Evolutionary conservation across 352 stramenopile genomes (phyloP).

Genomic region (Globisporangium orthogonon): DNA sequence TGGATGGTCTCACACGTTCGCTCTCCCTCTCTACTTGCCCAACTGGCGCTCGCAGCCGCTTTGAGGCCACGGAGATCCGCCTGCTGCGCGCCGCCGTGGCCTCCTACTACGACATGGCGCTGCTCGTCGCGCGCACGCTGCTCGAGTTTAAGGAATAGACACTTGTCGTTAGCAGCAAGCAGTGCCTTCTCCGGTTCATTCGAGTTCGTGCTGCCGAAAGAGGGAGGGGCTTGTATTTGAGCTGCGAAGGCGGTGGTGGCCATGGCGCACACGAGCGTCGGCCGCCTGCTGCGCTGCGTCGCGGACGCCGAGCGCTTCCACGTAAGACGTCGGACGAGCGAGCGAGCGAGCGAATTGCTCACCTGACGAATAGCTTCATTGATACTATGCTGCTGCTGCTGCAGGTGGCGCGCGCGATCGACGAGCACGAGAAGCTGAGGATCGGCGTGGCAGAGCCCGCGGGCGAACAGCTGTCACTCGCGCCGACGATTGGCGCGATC

Average conservation of each 20-base stretch:
- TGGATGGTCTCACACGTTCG: no score
- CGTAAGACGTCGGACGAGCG: slow-evolving; percentile 11
- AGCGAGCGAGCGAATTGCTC: not conserved
- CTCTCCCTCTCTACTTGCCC: not conserved
- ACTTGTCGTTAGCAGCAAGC: not conserved
- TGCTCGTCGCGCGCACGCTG: slow-evolving; percentile 65
- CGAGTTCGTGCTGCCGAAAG: no score
- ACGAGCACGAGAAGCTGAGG: slow-evolving; percentile 5
- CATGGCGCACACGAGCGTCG: slow-evolving; percentile 18
- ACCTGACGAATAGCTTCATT: not conserved
- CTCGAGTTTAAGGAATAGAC: slow-evolving; percentile 83
- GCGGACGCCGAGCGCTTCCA: slow-evolving; percentile 36
- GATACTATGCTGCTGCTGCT: not conserved
- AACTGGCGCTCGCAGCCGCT: slow-evolving; percentile 39
- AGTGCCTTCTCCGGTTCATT: no score
- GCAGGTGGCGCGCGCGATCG: slow-evolving; percentile 38
- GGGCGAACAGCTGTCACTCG: not conserved
- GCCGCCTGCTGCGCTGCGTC: slow-evolving; percentile 33
- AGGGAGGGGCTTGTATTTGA: not conserved
- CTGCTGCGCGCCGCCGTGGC: slow-evolving; percentile 78
- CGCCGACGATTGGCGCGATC: not conserved
- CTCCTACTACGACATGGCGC: slow-evolving; percentile 85
- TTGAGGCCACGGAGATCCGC: slow-evolving; percentile 77
- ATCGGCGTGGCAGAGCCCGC: not conserved
- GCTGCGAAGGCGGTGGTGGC: slow-evolving; percentile 1